Conservation (phyloP, 306 rosid genomes). For the Coriaria nepalensis region DNA sequence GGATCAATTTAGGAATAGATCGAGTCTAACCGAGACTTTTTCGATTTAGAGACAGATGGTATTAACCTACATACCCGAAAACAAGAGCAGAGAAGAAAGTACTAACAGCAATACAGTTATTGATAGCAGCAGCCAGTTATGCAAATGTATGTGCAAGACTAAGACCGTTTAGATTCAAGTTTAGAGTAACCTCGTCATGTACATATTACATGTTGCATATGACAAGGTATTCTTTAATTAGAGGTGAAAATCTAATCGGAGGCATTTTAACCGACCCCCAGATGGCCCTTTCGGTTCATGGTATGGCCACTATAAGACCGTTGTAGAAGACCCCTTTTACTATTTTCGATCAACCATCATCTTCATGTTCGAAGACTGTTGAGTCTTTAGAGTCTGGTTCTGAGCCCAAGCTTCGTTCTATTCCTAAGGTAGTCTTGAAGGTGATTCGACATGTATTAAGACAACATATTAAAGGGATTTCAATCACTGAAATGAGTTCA, state of each 20-base stretch:
- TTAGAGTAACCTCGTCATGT: slow-evolving; percentile 19
- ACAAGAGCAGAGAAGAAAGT: no score
- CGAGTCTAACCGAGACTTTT: no score
- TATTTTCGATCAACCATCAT: slow-evolving; percentile 17
- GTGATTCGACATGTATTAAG: slow-evolving; percentile 27
- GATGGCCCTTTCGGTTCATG: slow-evolving; percentile 65
- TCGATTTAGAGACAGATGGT: no score
- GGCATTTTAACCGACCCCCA: slow-evolving; percentile 66
- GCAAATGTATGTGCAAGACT: no score
- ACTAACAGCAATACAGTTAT: no score
- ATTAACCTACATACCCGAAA: no score
- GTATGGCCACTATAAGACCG: slow-evolving; percentile 54
- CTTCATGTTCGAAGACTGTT: slow-evolving; percentile 9
- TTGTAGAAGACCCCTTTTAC: slow-evolving; percentile 53
- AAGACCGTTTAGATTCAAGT: no score
- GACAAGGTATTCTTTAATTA: slow-evolving; percentile 38
- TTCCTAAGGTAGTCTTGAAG: slow-evolving; percentile 27
- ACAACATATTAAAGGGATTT: slow-evolving; percentile 46
- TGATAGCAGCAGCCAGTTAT: no score
- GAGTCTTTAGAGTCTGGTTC: slow-evolving; percentile 21
- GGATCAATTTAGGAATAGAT: no score
- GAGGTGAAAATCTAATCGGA: slow-evolving; percentile 59
- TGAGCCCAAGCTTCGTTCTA: slow-evolving; percentile 18
- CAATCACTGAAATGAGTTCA: slow-evolving; percentile 25
- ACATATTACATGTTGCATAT: neutral